Evolutionary conservation across 371 early-diverging fungal species (phyloP), one percentile per base, ranked within the genome.

Genomic region (Mortierella sp.): DNA sequence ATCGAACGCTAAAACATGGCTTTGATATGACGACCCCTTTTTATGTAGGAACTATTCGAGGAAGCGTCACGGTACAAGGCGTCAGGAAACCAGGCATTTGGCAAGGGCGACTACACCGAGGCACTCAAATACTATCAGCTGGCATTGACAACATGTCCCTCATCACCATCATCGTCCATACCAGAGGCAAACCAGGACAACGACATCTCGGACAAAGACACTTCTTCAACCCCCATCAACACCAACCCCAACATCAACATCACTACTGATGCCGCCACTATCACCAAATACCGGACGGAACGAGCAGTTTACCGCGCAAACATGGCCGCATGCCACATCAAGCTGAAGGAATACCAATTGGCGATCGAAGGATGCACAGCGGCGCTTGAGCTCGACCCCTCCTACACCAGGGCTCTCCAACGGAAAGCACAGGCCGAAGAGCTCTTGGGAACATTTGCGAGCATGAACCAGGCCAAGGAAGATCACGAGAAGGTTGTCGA

Each of bases 361-460:
- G 93, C 77, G 64, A 90, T 92, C 70, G 89, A 88, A 37, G 91
- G 89, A 80, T 92, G 93, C 83, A 90, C 87, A 47, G 83, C 81
- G 71, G 96, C 96, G 4, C 86, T 97, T 29, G 88, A 91, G 69
- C 87, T 92, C 37, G 94, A 95, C 71, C 93, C 95, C 24, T 88
- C 89, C 19, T 96, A 94, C 71, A 91, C 93, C 76, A 95, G 96
- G 88, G 97, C 96, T 5, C 87, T 96, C 75, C 90, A 93, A 68
- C 90, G 97, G 47, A 93, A 96, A 72, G 97, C 96, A n/a, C 91
- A 92, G 77, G 95, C 96, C 24, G 93, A 92, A 77, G 96, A 92
- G 79, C 83, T 88, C 43, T 68, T 91, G 7, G 87, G 85, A 0
- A 89, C 89, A 1, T 90, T 87, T 29, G 55, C 89, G 4, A 76